These are phyloP conservation scores for Penicillium pancosmium DNA, from an alignment of 495 filamentous ascomycete species.

Conservation along the genomic window DNA sequence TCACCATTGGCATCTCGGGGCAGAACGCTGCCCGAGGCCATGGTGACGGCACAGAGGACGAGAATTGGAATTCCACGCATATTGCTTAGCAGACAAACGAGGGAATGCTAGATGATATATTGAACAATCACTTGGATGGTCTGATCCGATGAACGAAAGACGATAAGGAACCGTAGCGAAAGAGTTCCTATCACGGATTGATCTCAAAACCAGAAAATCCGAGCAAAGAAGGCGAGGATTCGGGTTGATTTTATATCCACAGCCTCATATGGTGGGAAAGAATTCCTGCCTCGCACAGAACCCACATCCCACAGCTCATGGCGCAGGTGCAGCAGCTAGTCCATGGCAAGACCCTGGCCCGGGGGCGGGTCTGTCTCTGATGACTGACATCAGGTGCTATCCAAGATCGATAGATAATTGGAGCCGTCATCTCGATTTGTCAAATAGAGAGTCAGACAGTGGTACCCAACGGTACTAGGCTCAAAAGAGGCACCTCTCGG, in stretches of 20 bases:
- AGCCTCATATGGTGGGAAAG: neutral
- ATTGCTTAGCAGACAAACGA: conserved; percentile 19
- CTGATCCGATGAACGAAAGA: conserved; percentile 18
- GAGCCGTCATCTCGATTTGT: conserved; percentile 6
- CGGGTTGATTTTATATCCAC: conserved; percentile 16
- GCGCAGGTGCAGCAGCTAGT: neutral
- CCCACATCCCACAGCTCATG: neutral
- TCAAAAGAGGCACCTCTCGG: conserved; percentile 12
- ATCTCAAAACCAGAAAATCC: conserved; percentile 7
- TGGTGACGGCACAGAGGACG: conserved; percentile 24
- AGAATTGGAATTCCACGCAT: conserved; percentile 25
- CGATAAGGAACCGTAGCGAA: conserved; percentile 30
- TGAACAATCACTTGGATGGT: conserved; percentile 2
- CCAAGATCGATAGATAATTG: conserved; percentile 2
- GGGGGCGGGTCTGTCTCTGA: neutral
- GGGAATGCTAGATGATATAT: conserved; percentile 10
- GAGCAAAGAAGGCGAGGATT: neutral
- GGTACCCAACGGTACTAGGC: conserved; percentile 12
- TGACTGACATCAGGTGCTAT: conserved; percentile 7
- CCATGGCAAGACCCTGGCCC: conserved; percentile 1
- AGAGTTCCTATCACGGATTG: conserved; percentile 27
- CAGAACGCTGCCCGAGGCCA: conserved; percentile 26
- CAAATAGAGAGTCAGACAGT: conserved; percentile 12
- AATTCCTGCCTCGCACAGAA: neutral
- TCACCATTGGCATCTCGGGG: conserved; percentile 16